These are phyloP conservation scores for Phytophthora rubi DNA, from an alignment of 352 stramenopile species.

Conservation along the genomic window DNA sequence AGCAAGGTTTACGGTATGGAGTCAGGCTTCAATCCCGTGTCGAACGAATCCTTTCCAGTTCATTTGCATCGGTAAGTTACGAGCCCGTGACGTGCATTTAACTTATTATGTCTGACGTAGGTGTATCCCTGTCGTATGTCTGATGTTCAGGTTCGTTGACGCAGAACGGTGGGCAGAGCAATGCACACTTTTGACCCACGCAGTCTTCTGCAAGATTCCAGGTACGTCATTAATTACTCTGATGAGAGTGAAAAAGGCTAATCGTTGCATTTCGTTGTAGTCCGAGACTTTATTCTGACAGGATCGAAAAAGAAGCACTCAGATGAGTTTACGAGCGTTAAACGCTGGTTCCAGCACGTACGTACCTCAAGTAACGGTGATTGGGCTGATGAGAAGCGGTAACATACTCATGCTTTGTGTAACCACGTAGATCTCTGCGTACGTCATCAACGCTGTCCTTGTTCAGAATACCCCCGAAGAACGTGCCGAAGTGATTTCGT, in stretches of 20 bases:
- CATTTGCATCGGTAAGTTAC: slow-evolving; percentile 42
- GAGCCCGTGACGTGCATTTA: neutral
- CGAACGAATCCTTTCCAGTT: slow-evolving; percentile 27
- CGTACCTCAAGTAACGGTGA: slow-evolving; percentile 13
- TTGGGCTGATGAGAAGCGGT: neutral
- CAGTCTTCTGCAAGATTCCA: slow-evolving; percentile 82
- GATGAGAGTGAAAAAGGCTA: neutral
- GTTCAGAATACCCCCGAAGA: slow-evolving; percentile 71
- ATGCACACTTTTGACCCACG: slow-evolving; percentile 82
- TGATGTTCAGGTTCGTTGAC: slow-evolving; percentile 51
- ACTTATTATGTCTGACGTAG: neutral
- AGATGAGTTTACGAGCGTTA: slow-evolving; percentile 64
- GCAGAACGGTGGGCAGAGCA: slow-evolving; percentile 72
- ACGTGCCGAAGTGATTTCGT: slow-evolving; percentile 74
- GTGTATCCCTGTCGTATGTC: neutral
- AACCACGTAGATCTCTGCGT: slow-evolving; percentile 66
- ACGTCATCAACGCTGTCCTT: slow-evolving; percentile 84
- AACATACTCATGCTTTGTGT: slow-evolving; percentile 2
- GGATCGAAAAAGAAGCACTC: slow-evolving; percentile 64
- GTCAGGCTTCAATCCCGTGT: slow-evolving; percentile 5
- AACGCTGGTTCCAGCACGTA: slow-evolving; percentile 89
- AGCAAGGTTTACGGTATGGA: slow-evolving; percentile 32
- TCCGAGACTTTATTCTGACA: slow-evolving; percentile 73
- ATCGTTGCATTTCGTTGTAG: slow-evolving; percentile 31
- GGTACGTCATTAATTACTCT: slow-evolving; percentile 30